Percentiles rank a stretch among this genome's conserved stretches.
Evolutionary conservation across 2,329 filamentous ascomycete species (phyloP).

Genomic region (Samsoniella hepiali): DNA sequence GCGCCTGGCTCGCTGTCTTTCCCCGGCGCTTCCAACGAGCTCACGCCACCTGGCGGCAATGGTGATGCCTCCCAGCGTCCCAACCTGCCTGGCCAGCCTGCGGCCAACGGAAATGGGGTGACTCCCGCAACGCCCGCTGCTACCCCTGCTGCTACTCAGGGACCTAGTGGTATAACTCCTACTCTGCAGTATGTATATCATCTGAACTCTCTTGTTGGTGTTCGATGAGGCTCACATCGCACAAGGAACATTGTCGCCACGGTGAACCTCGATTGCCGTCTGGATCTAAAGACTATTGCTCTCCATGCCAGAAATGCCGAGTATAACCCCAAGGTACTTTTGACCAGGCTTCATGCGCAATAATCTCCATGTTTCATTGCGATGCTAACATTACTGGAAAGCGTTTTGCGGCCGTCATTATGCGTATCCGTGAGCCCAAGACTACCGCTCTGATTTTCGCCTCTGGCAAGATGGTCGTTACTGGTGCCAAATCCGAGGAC

Average conservation of each 20-base stretch:
- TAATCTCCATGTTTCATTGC: slow-evolving; percentile 11
- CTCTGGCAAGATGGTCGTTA: slow-evolving; percentile 99
- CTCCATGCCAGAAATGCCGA: slow-evolving; percentile 97
- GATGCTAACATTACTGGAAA: slow-evolving; percentile 41
- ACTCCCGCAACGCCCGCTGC: slow-evolving; percentile 87
- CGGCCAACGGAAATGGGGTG: slow-evolving; percentile 70
- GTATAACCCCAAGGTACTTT: slow-evolving; percentile 92
- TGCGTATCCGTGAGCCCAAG: slow-evolving; percentile 99
- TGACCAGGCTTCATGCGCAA: slow-evolving; percentile 18
- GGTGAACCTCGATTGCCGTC: slow-evolving; percentile 93
- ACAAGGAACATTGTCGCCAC: slow-evolving; percentile 97
- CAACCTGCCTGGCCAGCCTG: slow-evolving; percentile 49
- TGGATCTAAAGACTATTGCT: slow-evolving; percentile 98
- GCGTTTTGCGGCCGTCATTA: slow-evolving; percentile 99
- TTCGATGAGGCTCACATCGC: slow-evolving; percentile 52
- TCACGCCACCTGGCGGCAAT: slow-evolving; percentile 75
- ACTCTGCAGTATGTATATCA: slow-evolving; percentile 89
- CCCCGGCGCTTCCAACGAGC: slow-evolving; percentile 75
- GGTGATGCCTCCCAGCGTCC: slow-evolving; percentile 49
- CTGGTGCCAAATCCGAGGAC: slow-evolving; percentile 95
- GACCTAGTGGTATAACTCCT: slow-evolving; percentile 85
- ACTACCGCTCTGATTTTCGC: slow-evolving; percentile 98
- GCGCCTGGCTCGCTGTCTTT: slow-evolving; percentile 90
- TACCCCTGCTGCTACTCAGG: slow-evolving; percentile 78
- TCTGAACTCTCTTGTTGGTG: slow-evolving; percentile 31